phyloP scores from a whole-genome alignment of 2,329 filamentous ascomycete species.

The Aureobasidium sp. region DNA sequence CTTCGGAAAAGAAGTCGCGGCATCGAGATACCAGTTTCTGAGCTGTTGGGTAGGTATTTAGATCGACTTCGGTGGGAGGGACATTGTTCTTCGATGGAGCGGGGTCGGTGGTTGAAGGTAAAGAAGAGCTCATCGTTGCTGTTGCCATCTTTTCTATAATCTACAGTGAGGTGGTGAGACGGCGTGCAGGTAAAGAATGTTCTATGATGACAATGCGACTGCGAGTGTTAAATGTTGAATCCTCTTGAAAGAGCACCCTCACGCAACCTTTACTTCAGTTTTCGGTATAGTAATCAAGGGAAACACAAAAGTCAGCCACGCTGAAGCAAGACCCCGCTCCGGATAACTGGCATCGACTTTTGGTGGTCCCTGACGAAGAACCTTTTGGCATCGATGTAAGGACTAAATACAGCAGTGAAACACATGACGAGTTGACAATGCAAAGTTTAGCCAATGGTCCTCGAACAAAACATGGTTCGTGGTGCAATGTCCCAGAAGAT shows the following conservation, averaged over 20 bases:
- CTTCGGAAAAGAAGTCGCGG: slow-evolving; percentile 27
- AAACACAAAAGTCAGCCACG: neutral
- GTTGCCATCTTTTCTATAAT: neutral
- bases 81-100: neutral
- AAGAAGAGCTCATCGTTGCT: neutral
- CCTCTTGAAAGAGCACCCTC: neutral
- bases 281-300: neutral
- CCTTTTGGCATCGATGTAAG: neutral
- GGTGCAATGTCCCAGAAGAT: neutral
- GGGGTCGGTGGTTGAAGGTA: neutral
- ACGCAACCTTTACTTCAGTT: neutral
- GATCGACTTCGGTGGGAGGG: neutral
- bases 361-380: neutral
- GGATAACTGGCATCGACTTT: neutral
- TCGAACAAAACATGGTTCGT: neutral
- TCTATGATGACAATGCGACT: neutral
- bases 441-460: neutral
- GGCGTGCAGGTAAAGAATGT: neutral
- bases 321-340: neutral
- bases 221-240: neutral
- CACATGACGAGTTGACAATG: neutral
- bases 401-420: neutral
- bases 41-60: slow-evolving; percentile 2
- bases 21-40: slow-evolving; percentile 5
- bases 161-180: neutral